Base-by-base conservation (phyloP, 352 stramenopile species). In the Globisporangium parvum region DNA sequence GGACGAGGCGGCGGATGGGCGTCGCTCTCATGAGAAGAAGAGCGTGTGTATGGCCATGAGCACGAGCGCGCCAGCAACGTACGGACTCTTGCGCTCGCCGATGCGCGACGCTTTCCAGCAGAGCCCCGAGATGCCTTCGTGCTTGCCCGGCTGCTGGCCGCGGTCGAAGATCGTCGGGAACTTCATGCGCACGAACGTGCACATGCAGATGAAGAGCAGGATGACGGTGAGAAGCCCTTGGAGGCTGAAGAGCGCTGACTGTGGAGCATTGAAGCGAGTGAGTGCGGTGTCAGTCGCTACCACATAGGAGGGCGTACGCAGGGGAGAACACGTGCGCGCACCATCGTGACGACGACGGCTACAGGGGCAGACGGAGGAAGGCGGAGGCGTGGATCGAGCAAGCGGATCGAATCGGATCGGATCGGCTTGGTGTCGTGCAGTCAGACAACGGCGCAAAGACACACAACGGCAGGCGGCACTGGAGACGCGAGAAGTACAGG, bases 211-310 rank as follows among this genome's bases (percentile, higher is more conserved):
- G 67, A 98, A 89, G 46, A 99, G 85, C 53, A 99, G 66, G 45
- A 98, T 76, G 40, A 98, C 91, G 18, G 95, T 98, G 42, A 99
- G 85, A 47, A 98, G 75, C 33, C 93, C 97, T 49, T 96, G 91
- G 63, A 99, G 97, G 59, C 97, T 96, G 67, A 99, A 99, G 37
- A 99, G 92, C 21, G 96, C 96, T 37, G 93, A 97, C 95, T 97
- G 48, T 24, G n/a, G 37, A 63, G 24, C 0, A 28, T 47, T 67
- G 41, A 47, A 5, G 12, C 8, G 6, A 37, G 31, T 8, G 31
- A 37, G 31, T 37, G 31, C 5, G 15, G 14, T 45, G 39, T 45
- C 15, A 20, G 39, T 45, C 15, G 14, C 5, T 45, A 14, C 15
- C 5, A 48, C 11, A 23, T 2, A 39, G n/a, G 33, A 8, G n/a